Conservation (phyloP, 169 alveolate genomes). For the Haemoproteus tartakovskyi region DNA sequence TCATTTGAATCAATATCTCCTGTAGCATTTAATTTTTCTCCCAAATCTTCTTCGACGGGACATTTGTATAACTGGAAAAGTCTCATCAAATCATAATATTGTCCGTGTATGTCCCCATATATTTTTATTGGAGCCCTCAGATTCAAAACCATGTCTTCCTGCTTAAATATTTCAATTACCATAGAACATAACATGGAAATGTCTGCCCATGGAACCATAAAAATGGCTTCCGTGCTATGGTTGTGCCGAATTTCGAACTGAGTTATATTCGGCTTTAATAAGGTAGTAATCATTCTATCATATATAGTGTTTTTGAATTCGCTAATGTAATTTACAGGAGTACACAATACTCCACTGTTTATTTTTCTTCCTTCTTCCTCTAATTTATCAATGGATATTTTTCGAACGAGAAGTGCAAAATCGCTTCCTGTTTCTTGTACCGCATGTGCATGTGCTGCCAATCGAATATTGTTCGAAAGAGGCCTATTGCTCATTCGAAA, state of each 20-base stretch:
- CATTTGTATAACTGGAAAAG: constrained; percentile 87
- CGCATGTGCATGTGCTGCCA: constrained; percentile 82
- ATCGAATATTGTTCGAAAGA: constrained; percentile 70
- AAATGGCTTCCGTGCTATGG: constrained; percentile 68
- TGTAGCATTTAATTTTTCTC: constrained; percentile 79
- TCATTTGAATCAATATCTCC: constrained; percentile 98
- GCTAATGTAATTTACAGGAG: constrained; percentile 66
- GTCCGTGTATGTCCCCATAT: constrained; percentile 99
- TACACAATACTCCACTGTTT: constrained; percentile 70
- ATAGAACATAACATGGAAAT: constrained; percentile 76
- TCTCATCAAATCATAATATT: constrained; percentile 97
- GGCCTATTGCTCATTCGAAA: constrained; percentile 60
- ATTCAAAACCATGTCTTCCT: constrained; percentile 94
- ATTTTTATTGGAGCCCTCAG: constrained; percentile 96
- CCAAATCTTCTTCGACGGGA: constrained; percentile 85
- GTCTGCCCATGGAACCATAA: constrained; percentile 80
- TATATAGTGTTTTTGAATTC: constrained; percentile 74
- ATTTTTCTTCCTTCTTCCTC: constrained; percentile 89
- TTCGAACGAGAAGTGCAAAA: constrained; percentile 81
- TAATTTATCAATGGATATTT: constrained; percentile 86
- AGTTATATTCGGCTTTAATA: constrained; percentile 73
- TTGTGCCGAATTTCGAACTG: constrained; percentile 66
- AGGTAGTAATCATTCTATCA: constrained; percentile 72
- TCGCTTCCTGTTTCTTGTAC: constrained; percentile 82
- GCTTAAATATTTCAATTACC: constrained; percentile 81